These are phyloP conservation scores for Senna tora DNA, from an alignment of 306 rosid genomes.

Conservation along the genomic window DNA sequence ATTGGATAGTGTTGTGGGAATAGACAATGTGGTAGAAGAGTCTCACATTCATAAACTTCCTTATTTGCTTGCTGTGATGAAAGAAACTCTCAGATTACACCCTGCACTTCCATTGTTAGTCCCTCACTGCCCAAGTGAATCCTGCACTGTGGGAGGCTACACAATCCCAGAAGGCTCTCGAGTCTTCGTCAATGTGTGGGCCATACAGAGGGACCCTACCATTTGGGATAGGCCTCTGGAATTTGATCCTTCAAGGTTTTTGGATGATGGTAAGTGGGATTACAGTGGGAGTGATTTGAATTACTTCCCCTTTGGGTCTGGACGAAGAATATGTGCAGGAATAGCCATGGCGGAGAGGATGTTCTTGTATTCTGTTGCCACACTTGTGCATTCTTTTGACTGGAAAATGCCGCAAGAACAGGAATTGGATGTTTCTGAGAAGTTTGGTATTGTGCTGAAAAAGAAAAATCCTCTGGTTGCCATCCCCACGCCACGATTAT, in stretches of 20 bases:
- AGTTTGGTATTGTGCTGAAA: constrained; percentile 62
- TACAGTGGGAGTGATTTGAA: constrained; percentile 62
- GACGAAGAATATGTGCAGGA: constrained; percentile 78
- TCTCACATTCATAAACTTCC: constrained; percentile 53
- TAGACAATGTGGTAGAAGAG: constrained; percentile 65
- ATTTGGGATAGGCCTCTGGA: constrained; percentile 63
- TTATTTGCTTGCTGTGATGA: constrained; percentile 67
- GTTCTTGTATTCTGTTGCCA: constrained; percentile 59
- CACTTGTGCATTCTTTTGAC: constrained; percentile 67
- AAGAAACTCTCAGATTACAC: constrained; percentile 69
- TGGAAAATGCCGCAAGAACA: constrained; percentile 59
- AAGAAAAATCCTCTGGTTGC: constrained; percentile 61
- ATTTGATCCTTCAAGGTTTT: constrained; percentile 70
- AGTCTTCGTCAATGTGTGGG: constrained; percentile 74
- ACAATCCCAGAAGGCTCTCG: constrained; percentile 61
- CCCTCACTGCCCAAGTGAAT: constrained; percentile 67
- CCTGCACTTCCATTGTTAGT: constrained; percentile 62
- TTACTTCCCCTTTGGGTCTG: constrained; percentile 79
- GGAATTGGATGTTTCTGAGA: constrained; percentile 49
- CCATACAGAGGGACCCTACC: constrained; percentile 74
- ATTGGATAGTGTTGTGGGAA: constrained; percentile 53
- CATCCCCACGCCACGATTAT: constrained; percentile 55
- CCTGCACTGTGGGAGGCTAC: constrained; percentile 60
- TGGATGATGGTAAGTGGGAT: constrained; percentile 55
- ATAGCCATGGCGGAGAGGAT: constrained; percentile 80